Evolutionary conservation across 495 filamentous ascomycete genomes (phyloP).

Genomic region (Neurospora sp.): DNA sequence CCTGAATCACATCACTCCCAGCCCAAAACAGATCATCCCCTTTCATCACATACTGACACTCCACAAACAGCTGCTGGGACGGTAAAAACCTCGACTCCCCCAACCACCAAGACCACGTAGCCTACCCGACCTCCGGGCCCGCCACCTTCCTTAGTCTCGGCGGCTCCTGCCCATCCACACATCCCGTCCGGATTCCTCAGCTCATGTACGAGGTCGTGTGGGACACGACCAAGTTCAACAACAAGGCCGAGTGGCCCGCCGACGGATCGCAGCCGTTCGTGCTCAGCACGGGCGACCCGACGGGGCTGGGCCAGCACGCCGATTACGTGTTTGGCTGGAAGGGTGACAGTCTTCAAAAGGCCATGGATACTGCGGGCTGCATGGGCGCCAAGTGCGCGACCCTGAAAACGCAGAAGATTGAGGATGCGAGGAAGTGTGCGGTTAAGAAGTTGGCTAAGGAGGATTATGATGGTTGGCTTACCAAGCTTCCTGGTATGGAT

Average conservation of each 20-base stretch:
- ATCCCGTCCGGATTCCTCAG: slow-evolving; percentile 39
- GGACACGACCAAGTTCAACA: slow-evolving; percentile 39
- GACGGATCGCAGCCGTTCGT: slow-evolving; percentile 41
- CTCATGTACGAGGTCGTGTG: slow-evolving; percentile 44
- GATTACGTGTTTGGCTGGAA: slow-evolving; percentile 45
- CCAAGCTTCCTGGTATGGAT: slow-evolving; percentile 13
- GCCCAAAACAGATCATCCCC: too few species aligned
- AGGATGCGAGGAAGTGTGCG: slow-evolving; percentile 21
- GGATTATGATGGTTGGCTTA: slow-evolving; percentile 32
- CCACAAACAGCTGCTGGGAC: slow-evolving; percentile 38
- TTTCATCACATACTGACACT: background rate
- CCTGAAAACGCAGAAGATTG: slow-evolving; percentile 28
- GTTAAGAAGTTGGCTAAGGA: slow-evolving; percentile 30
- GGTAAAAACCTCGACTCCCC: slow-evolving; percentile 43
- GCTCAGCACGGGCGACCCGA: slow-evolving; percentile 33
- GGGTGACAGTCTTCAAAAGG: slow-evolving; percentile 34
- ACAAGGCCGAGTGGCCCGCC: slow-evolving; percentile 32
- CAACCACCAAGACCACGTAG: slow-evolving; percentile 42
- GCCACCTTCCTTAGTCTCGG: slow-evolving; percentile 35
- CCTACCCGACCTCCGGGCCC: slow-evolving; percentile 31
- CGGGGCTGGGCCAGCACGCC: slow-evolving; percentile 36
- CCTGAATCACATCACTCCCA: too few species aligned
- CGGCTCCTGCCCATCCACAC: slow-evolving; percentile 36
- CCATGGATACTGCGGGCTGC: slow-evolving; percentile 38
- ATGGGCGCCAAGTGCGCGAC: slow-evolving; percentile 28